Conservation (phyloP, 202 grass and related monocot species). For the Schoenoplectus triqueter region DNA sequence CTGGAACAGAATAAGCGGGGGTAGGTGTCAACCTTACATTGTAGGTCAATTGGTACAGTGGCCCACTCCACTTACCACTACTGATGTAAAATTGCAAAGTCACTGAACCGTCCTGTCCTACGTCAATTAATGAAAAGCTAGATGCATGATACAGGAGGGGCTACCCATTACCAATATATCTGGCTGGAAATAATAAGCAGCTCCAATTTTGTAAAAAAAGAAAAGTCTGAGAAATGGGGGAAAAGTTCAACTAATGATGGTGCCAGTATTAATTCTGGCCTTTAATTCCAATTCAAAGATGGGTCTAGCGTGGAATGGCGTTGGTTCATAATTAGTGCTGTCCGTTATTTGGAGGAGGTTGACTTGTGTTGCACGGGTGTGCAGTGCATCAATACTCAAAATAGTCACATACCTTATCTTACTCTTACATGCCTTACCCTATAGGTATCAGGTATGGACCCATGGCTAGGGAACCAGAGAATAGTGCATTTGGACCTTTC, state of each 20-base stretch:
- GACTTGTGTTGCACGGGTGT: constrained; percentile 6
- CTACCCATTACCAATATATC: neutral
- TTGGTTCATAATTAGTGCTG: constrained; percentile 29
- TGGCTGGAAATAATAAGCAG: constrained; percentile 21
- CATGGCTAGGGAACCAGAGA: neutral
- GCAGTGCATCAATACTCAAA: neutral
- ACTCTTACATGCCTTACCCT: too few species aligned
- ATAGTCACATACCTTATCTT: neutral
- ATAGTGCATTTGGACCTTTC: neutral
- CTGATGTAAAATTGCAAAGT: neutral
- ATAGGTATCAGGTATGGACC: neutral
- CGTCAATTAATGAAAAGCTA: constrained; percentile 2
- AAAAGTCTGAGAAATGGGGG: constrained; percentile 30
- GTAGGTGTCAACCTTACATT: neutral
- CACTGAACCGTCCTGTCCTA: constrained; percentile 11
- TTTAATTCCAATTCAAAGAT: constrained; percentile 1
- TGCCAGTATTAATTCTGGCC: neutral
- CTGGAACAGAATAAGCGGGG: neutral
- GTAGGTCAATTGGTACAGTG: neutral
- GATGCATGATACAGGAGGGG: neutral
- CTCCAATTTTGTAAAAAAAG: neutral
- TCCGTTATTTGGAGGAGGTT: constrained; percentile 31
- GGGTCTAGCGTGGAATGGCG: neutral
- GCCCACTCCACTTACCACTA: neutral
- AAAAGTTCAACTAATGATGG: constrained; percentile 6